These are phyloP conservation scores for Trametes gibbosa DNA, from an alignment of 768 basidiomycete species.

Conservation along the genomic window DNA sequence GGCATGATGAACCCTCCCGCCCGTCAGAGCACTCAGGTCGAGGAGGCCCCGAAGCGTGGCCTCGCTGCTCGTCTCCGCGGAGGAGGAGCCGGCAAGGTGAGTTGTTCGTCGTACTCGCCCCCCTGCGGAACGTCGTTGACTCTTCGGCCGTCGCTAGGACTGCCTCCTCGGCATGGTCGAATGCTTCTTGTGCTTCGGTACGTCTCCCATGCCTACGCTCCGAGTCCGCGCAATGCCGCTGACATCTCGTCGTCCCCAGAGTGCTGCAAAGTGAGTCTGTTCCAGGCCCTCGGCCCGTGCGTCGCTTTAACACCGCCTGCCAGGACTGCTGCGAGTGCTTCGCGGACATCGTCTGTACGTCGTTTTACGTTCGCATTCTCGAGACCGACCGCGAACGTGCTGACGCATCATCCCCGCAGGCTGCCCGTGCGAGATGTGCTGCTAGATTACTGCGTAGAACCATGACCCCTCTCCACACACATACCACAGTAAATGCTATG, in stretches of 20 bases:
- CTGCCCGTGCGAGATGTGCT: conserved; percentile 80
- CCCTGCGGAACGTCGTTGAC: neutral
- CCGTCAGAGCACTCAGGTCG: conserved; percentile 26
- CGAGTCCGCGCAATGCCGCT: neutral
- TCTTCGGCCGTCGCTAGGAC: conserved; percentile 43
- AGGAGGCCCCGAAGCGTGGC: conserved; percentile 37
- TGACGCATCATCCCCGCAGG: conserved; percentile 37
- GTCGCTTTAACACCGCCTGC: conserved; percentile 1
- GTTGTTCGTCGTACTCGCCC: neutral
- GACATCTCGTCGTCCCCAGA: conserved; percentile 37
- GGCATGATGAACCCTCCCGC: conserved; percentile 47
- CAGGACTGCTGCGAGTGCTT: conserved; percentile 70
- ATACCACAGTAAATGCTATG: neutral
- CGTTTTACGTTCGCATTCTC: neutral
- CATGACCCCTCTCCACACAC: neutral
- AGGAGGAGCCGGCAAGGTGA: conserved; percentile 66
- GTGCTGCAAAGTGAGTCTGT: conserved; percentile 60
- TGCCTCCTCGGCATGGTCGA: conserved; percentile 60
- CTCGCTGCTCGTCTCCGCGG: conserved; percentile 64
- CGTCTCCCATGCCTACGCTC: conserved; percentile 23
- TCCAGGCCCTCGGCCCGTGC: neutral
- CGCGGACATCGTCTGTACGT: conserved; percentile 70
- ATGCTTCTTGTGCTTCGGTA: conserved; percentile 75
- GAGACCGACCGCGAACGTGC: neutral
- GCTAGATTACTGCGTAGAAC: conserved; percentile 32